Conservation (phyloP, 139 green algal species). For the Deuterostichococcus epilithicus region DNA sequence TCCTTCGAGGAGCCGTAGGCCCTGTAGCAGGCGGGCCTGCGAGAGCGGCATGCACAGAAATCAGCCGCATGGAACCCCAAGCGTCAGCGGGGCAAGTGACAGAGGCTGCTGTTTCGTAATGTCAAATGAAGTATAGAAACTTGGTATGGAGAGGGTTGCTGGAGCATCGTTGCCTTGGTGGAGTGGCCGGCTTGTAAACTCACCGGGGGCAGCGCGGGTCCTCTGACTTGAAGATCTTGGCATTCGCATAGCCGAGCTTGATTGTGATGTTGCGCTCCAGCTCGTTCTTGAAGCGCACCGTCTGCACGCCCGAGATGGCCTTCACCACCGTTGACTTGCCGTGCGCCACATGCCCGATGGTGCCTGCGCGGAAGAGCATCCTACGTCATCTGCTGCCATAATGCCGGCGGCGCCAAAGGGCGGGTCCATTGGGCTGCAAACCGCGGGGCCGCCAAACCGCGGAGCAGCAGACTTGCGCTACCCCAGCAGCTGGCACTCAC, state of each 20-base stretch:
- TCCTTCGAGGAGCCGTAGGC: slow-evolving; percentile 91
- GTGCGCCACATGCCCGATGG: slow-evolving; percentile 98
- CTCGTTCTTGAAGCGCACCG: slow-evolving; percentile 99
- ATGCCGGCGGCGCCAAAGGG: too few relatives aligned
- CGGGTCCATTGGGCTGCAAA: too few relatives aligned
- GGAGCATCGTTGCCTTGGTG: too few relatives aligned
- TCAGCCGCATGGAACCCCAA: too few relatives aligned
- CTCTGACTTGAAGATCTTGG: slow-evolving; percentile 97
- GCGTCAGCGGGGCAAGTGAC: too few relatives aligned
- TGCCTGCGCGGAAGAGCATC: slow-evolving; percentile 71
- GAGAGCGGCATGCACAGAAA: too few relatives aligned
- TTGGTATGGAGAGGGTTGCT: too few relatives aligned
- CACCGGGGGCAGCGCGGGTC: slow-evolving; percentile 30
- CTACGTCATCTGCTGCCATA: neutral
- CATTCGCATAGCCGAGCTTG: slow-evolving; percentile 99
- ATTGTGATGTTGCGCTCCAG: slow-evolving; percentile 99
- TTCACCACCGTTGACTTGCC: slow-evolving; percentile 99
- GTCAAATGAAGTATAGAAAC: too few relatives aligned
- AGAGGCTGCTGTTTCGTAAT: too few relatives aligned
- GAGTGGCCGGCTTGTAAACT: too few relatives aligned
- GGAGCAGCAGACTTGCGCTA: too few relatives aligned
- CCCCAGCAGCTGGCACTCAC: slow-evolving; percentile 53
- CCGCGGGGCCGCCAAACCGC: too few relatives aligned
- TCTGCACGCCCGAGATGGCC: slow-evolving; percentile 98
- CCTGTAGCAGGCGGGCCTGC: slow-evolving; percentile 74